Conservation (phyloP, 1,284 basidiomycete species). For the Leccinum fuscescens region DNA sequence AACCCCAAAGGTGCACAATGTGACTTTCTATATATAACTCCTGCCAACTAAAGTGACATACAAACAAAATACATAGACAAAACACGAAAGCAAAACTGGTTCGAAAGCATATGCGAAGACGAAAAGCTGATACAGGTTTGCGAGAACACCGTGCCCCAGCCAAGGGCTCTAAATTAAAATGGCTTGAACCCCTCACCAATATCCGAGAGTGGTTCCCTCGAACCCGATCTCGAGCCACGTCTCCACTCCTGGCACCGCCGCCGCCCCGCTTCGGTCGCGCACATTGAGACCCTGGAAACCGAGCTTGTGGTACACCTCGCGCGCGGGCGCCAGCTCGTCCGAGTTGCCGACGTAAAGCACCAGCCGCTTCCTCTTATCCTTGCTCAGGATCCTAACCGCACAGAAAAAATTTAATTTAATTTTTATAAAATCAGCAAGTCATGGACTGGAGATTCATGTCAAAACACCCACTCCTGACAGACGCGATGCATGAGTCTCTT, state of each 20-base stretch:
- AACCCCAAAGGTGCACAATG: neutral
- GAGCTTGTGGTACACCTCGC: constrained; percentile 20
- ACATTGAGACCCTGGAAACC: constrained; percentile 23
- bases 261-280: neutral
- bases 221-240: constrained; percentile 27
- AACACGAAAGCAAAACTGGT: neutral
- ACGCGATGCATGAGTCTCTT: constrained; percentile 45
- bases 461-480: constrained; percentile 36
- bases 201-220: constrained; percentile 37
- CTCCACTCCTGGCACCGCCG: constrained; percentile 18
- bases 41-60: neutral
- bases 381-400: neutral
- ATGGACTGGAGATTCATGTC: neutral
- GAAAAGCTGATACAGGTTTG: too few relatives aligned
- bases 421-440: neutral
- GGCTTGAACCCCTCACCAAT: constrained; percentile 34
- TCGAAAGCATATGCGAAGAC: neutral
- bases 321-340: constrained; percentile 14
- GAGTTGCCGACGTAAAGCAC: constrained; percentile 50
- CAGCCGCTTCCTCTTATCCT: constrained; percentile 34
- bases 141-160: neutral
- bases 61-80: neutral
- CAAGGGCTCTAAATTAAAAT: neutral
- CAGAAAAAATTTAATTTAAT: too few relatives aligned
- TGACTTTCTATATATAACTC: neutral